phyloP scores from a whole-genome alignment of 139 green algal genomes.

The Mesotaenium endlicherianum region DNA sequence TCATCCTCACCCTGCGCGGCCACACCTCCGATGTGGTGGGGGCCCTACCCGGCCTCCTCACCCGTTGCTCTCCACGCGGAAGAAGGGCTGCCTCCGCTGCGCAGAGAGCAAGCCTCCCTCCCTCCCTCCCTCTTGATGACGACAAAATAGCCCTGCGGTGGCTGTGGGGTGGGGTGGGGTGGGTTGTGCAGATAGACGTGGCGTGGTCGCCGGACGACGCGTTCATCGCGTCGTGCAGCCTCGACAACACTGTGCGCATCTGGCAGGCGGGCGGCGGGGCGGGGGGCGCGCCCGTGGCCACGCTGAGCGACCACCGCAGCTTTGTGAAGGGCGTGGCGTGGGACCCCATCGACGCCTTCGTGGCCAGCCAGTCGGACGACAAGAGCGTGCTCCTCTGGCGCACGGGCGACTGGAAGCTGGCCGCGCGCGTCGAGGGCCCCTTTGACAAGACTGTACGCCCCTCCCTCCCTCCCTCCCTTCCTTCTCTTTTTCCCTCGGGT shows the following conservation, averaged over 20 bases:
- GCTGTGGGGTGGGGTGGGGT: too few relatives aligned
- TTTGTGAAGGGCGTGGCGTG: slow-evolving; percentile 94
- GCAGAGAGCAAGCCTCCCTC: too few relatives aligned
- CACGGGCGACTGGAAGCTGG: slow-evolving; percentile 66
- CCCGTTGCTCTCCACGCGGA: too few relatives aligned
- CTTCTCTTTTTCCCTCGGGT: background rate
- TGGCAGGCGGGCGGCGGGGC: slow-evolving; percentile 56
- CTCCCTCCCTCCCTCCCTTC: too few relatives aligned
- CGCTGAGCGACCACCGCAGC: slow-evolving; percentile 65
- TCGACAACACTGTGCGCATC: slow-evolving; percentile 80
- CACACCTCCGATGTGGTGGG: slow-evolving; percentile 77
- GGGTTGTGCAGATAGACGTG: slow-evolving; percentile 65
- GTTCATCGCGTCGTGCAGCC: slow-evolving; percentile 71
- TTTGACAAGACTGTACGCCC: slow-evolving; percentile 55
- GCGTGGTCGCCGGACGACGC: slow-evolving; percentile 75
- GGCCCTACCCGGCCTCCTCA: too few relatives aligned
- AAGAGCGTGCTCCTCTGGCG: slow-evolving; percentile 81
- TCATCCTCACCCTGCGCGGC: slow-evolving; percentile 60
- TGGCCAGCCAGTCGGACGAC: slow-evolving; percentile 80
- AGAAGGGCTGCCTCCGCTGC: too few relatives aligned
- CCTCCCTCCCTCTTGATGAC: too few relatives aligned
- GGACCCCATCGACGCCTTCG: slow-evolving; percentile 87
- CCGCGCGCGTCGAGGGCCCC: slow-evolving; percentile 54
- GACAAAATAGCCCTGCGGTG: too few relatives aligned
- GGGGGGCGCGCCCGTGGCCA: slow-evolving; percentile 30